Percentiles rank a stretch among this genome's conserved stretches.
These are phyloP conservation scores for Penicillium oxalicum DNA, from an alignment of 2,329 filamentous ascomycete genomes.

Conservation along the genomic window DNA sequence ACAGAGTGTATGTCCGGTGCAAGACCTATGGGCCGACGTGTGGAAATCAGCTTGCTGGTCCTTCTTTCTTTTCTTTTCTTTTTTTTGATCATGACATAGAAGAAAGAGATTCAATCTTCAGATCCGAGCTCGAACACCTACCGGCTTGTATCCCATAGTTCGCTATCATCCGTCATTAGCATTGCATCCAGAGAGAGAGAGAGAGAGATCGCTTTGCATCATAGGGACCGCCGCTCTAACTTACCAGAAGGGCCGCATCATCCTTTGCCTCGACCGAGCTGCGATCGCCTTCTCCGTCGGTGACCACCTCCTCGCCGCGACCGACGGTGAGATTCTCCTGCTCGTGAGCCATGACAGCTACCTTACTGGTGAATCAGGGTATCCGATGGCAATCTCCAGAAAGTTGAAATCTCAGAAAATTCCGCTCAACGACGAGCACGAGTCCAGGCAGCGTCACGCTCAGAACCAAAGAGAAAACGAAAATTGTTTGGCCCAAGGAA, in stretches of 20 bases:
- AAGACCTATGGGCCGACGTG: constrained; percentile 41
- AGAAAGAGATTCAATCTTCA: neutral
- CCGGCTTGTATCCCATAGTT: constrained; percentile 52
- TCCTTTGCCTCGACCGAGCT: constrained; percentile 25
- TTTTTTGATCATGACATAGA: neutral
- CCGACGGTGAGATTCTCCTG: constrained; percentile 20
- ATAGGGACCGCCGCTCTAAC: constrained; percentile 4
- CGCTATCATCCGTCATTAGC: constrained; percentile 31
- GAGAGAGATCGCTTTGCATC: neutral
- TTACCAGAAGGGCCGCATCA: constrained; percentile 35
- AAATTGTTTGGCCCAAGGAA: neutral
- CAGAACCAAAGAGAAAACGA: no score
- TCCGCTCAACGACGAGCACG: no score
- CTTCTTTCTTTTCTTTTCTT: no score
- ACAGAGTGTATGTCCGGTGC: constrained; percentile 51
- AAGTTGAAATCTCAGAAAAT: no score
- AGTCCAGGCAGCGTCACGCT: no score
- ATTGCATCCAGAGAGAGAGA: neutral
- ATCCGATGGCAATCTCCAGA: no score
- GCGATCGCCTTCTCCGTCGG: constrained; percentile 22
- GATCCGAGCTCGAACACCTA: constrained; percentile 24
- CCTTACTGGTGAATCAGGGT: neutral
- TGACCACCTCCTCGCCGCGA: constrained; percentile 14
- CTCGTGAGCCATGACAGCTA: constrained; percentile 12
- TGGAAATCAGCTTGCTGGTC: neutral